phyloP scores from a whole-genome alignment of 805 yeast genomes.

The Candida vaughaniae region DNA sequence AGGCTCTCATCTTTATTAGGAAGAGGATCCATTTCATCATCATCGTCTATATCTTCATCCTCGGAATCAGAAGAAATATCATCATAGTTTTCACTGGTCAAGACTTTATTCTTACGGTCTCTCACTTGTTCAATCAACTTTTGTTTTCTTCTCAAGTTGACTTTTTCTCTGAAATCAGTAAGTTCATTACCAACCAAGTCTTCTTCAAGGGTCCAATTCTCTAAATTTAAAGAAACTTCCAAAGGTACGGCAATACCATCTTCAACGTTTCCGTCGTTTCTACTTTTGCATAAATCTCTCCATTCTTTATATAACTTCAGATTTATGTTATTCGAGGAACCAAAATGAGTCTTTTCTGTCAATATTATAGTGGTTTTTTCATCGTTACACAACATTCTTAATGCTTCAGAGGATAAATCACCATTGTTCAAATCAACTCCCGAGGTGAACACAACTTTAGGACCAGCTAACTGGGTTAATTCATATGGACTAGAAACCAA shows the following conservation, averaged over 20 bases:
- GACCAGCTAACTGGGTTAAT: constrained; percentile 54
- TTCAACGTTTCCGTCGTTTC: constrained; percentile 36
- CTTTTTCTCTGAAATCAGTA: constrained; percentile 42
- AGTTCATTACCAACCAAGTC: constrained; percentile 51
- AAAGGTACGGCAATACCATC: constrained; percentile 65
- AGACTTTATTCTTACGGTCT: constrained; percentile 38
- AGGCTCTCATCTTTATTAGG: constrained; percentile 25
- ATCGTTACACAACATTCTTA: constrained; percentile 56
- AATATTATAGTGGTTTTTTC: constrained; percentile 69
- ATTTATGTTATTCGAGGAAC: constrained; percentile 43
- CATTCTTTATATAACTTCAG: constrained; percentile 53
- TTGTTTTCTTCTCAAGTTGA: constrained; percentile 47
- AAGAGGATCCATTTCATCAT: constrained; percentile 26
- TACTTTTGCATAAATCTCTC: constrained; percentile 42
- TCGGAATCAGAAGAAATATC: constrained; percentile 36
- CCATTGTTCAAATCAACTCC: constrained; percentile 68
- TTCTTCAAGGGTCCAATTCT: constrained; percentile 47
- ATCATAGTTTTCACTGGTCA: constrained; percentile 34
- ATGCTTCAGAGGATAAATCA: constrained; percentile 52
- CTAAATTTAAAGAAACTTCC: constrained; percentile 41
- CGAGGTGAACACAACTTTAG: constrained; percentile 78
- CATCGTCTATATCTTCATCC: constrained; percentile 34
- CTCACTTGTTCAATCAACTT: constrained; percentile 40
- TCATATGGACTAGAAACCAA: constrained; percentile 55
- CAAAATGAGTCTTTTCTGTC: constrained; percentile 60